phyloP scores from a whole-genome alignment of 441 rosid species.

The Populus hybrid region DNA sequence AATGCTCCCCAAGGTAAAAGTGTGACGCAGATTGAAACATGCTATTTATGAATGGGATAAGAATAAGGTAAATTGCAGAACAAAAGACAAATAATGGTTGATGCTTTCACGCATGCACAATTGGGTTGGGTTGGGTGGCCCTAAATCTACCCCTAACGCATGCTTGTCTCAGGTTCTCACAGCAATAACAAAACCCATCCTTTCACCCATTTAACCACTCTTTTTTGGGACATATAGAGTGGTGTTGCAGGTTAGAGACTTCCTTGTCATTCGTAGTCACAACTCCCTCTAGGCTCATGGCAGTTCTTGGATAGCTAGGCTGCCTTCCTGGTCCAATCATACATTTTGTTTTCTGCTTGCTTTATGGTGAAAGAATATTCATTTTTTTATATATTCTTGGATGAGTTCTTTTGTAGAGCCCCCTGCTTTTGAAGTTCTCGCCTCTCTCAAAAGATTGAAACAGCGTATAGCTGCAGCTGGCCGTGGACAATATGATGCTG shows the following conservation, averaged over 20 bases:
- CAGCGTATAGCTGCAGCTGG: slow-evolving; percentile 77
- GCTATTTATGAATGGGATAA: not conserved
- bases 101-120: not conserved
- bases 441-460: slow-evolving; percentile 78
- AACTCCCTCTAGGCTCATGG: not conserved
- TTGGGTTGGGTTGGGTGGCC: not conserved
- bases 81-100: not conserved
- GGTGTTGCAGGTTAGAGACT: not conserved
- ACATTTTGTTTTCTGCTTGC: not conserved
- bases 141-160: not conserved
- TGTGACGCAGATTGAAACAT: not conserved
- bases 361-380: not conserved
- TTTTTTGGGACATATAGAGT: not conserved
- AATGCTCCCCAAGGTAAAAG: not conserved
- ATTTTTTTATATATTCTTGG: slow-evolving; percentile 9
- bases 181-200: not conserved
- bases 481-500: slow-evolving; percentile 83
- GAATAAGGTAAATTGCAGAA: not conserved
- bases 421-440: slow-evolving; percentile 90
- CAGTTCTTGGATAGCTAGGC: not conserved
- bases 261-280: not conserved
- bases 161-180: not conserved
- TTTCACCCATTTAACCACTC: not conserved
- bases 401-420: slow-evolving; percentile 58
- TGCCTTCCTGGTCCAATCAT: not conserved